A percentile compares a stretch with the other conserved stretches of the same genome.
Evolutionary conservation across 257 asterid genomes (phyloP).

Genomic region (Solanum tarapatanum): DNA sequence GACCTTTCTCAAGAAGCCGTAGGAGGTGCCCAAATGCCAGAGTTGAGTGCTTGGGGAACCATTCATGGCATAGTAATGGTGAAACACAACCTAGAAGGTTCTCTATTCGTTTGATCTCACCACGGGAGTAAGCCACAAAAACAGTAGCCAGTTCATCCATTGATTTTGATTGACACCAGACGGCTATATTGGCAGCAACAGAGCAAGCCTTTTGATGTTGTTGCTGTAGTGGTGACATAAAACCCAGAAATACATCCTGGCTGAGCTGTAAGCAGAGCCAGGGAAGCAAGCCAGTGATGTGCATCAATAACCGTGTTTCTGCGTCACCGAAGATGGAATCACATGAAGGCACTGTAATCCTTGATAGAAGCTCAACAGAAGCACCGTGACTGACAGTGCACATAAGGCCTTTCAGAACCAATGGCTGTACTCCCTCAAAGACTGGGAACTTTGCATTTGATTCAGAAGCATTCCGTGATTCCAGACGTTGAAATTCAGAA

Average conservation of each 20-base stretch:
- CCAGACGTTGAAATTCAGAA: constrained; percentile 64
- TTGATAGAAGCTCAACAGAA: constrained; percentile 80
- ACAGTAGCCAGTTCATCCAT: constrained; percentile 81
- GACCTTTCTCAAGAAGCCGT: constrained; percentile 82
- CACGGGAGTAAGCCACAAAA: constrained; percentile 72
- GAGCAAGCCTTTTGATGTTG: constrained; percentile 70
- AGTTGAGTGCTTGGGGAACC: constrained; percentile 95
- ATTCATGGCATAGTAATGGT: constrained; percentile 76
- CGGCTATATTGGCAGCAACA: constrained; percentile 69
- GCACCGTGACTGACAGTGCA: constrained; percentile 78
- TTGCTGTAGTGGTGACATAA: constrained; percentile 49
- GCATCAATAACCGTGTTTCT: constrained; percentile 93
- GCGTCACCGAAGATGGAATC: constrained; percentile 88
- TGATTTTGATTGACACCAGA: constrained; percentile 85
- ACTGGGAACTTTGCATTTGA: constrained; percentile 58
- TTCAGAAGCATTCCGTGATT: constrained; percentile 42
- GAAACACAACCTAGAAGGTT: constrained; percentile 91
- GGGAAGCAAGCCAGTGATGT: constrained; percentile 88
- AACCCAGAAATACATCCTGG: constrained; percentile 39
- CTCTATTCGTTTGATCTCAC: constrained; percentile 72
- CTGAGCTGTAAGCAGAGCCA: constrained; percentile 95
- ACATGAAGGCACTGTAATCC: constrained; percentile 90
- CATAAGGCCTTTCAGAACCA: constrained; percentile 90
- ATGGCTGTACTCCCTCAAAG: constrained; percentile 93
- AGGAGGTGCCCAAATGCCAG: constrained; percentile 89